Evolutionary conservation across 2,329 filamentous ascomycete genomes (phyloP), one percentile per base, ranked within the genome.

Genomic region (Colletotrichum lupini): DNA sequence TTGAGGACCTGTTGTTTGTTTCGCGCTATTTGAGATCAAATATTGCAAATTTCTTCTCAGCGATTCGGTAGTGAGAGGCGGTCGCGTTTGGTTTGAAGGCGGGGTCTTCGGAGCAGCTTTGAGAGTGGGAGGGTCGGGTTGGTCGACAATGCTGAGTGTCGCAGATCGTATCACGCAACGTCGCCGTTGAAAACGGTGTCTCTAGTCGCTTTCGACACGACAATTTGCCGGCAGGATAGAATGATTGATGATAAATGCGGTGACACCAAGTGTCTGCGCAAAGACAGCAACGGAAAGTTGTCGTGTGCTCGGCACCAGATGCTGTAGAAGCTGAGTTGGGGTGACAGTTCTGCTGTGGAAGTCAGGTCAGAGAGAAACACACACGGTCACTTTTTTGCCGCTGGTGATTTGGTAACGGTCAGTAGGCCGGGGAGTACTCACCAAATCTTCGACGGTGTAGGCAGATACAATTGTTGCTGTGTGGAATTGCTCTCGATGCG

Each of bases 151-250:
- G 53, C 66, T 19, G 59, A 59, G n/a, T 69, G 66, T 69, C 55
- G 59, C 66, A 73, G 66, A 56, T 69, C 26, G 46, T 73, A 65
- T 73, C 60, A 70, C 60, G 32, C 35, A 52, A 59, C 42, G 61
- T 19, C 28, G 60, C 24, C n/a, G 46, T 30, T 46, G 24, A 26
- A 22, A 35, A 32, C 26, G 28, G 24, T 32, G 37, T 24, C 37
- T 46, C 37, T 55, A 30, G 55, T 22, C 14, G 24, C 24, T 32
- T 42, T 37, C 26, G 11, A 19, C 32, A 5, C 14, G 12, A 11
- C 16, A 42, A 49, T 24, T 28, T n/a, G 11, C 42, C 42, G n/a
- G 46, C 24, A 28, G 30, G 14, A 14, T 24, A 5, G 46, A 12
- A 22, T 26, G 16, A 5, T 22, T n/a, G 28, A 14, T 12, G n/a